These are phyloP conservation scores for Cladosporium colombiae DNA, from an alignment of 2,329 filamentous ascomycete species.

Conservation along the genomic window DNA sequence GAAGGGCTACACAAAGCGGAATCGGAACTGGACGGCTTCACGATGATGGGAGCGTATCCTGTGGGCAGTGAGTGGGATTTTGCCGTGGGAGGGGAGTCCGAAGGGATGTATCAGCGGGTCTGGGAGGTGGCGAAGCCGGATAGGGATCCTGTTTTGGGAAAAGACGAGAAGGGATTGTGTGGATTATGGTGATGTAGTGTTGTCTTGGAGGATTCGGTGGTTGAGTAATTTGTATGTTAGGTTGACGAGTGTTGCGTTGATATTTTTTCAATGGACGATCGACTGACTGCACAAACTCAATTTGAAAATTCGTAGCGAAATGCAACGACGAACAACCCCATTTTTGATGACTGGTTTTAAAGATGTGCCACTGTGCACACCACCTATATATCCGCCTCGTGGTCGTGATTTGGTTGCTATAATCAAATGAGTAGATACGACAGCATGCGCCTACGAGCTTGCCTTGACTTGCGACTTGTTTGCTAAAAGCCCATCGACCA, in stretches of 20 bases:
- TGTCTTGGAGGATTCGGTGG: not conserved
- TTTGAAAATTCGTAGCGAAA: not conserved
- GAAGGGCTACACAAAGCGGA: slow-evolving; percentile 40
- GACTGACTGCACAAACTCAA: not conserved
- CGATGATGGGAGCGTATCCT: slow-evolving; percentile 62
- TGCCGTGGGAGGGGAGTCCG: slow-evolving; percentile 37
- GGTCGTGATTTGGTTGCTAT: too few relatives aligned
- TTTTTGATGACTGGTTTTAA: not conserved
- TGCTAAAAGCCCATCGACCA: too few relatives aligned
- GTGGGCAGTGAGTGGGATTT: slow-evolving; percentile 54
- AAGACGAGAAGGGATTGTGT: slow-evolving; percentile 39
- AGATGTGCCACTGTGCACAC: too few relatives aligned
- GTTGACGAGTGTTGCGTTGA: not conserved
- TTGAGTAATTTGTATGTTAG: not conserved
- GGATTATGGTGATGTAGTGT: slow-evolving; percentile 34
- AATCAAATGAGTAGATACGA: too few relatives aligned
- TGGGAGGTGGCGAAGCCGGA: slow-evolving; percentile 51
- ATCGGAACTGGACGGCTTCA: slow-evolving; percentile 47
- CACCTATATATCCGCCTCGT: too few relatives aligned
- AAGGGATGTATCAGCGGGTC: slow-evolving; percentile 40
- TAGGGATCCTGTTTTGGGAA: slow-evolving; percentile 52
- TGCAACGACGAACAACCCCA: not conserved
- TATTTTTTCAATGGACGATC: not conserved
- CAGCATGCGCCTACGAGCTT: too few relatives aligned
- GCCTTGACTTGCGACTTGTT: too few relatives aligned